These are phyloP conservation scores for Inga oerstediana DNA, from an alignment of 306 rosid species.

Conservation along the genomic window DNA sequence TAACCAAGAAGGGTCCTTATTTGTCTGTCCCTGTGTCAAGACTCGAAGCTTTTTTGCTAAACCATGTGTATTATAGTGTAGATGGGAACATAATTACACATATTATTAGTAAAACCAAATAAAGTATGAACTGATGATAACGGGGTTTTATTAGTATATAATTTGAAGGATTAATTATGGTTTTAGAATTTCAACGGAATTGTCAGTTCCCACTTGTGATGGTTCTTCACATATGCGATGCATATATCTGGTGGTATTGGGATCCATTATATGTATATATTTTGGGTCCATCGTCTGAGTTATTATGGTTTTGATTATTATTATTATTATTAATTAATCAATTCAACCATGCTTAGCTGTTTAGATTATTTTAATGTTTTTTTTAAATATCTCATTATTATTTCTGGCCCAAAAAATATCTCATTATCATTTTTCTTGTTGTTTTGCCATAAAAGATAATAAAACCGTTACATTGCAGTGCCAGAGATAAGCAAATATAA, in stretches of 20 bases:
- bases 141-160: background rate
- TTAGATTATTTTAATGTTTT: background rate
- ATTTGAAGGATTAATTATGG: background rate
- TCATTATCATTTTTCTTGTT: background rate
- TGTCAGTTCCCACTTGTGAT: constrained; percentile 1
- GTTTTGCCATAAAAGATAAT: background rate
- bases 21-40: background rate
- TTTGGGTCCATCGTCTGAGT: background rate
- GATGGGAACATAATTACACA: background rate
- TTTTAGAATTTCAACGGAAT: constrained; percentile 28
- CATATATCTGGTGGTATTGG: constrained; percentile 26
- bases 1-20: background rate
- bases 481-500: background rate
- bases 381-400: background rate
- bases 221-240: constrained; percentile 14
- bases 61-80: background rate
- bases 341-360: constrained; percentile 13
- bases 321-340: background rate
- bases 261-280: constrained; percentile 27
- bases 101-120: background rate
- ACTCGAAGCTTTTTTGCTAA: background rate
- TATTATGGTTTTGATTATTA: constrained; percentile 4
- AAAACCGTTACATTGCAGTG: background rate
- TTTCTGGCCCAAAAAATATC: background rate
- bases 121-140: background rate